Percentiles rank a stretch among this genome's conserved stretches.
Conservation (phyloP, 2,329 filamentous ascomycete species). For the Colletotrichum caudatum region DNA sequence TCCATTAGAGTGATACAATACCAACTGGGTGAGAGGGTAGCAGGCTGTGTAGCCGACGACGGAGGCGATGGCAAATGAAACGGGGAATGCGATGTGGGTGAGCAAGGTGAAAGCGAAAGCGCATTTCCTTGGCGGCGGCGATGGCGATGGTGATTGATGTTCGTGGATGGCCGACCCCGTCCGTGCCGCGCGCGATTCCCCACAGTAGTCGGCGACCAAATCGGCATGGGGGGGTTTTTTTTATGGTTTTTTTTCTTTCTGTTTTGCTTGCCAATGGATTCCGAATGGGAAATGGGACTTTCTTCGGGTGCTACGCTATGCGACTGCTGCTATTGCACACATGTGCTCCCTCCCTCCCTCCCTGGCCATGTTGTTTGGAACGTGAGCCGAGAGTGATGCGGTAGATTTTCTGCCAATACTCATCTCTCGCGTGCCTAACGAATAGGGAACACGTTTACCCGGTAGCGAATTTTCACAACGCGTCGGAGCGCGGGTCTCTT, state of each 20-base stretch:
- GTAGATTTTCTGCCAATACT: not conserved
- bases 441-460: too few relatives aligned
- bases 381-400: not conserved
- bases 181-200: not conserved
- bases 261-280: not conserved
- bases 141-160: not conserved
- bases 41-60: not conserved
- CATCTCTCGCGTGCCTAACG: not conserved
- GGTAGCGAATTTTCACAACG: not conserved
- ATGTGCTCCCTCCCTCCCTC: not conserved
- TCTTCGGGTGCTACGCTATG: not conserved
- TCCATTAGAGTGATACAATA: not conserved
- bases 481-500: not conserved
- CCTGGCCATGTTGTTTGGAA: conserved; percentile 2
- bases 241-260: too few relatives aligned
- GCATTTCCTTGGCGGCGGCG: not conserved
- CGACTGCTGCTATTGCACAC: not conserved
- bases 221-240: too few relatives aligned
- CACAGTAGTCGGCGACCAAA: not conserved
- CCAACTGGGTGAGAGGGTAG: not conserved
- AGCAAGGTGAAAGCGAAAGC: conserved; percentile 4
- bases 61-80: conserved; percentile 6
- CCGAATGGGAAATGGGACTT: not conserved
- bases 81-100: not conserved
- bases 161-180: not conserved